Conservation (phyloP, 192 early-diverging fungal species). For the Coemansia sp. region DNA sequence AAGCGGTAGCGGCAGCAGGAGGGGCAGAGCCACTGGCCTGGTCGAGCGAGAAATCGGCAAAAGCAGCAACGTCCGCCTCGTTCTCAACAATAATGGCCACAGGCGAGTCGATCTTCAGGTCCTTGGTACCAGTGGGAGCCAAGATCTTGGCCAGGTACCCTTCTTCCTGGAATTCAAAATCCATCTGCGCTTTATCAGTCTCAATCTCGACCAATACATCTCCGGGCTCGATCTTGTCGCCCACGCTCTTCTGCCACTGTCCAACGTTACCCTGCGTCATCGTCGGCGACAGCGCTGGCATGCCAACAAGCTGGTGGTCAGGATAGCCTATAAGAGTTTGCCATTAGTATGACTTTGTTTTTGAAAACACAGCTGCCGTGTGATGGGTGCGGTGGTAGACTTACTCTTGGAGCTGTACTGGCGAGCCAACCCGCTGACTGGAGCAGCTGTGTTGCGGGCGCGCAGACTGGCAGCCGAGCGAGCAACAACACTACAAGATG, state of each 20-base stretch:
- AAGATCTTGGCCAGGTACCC: conserved; percentile 94
- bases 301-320: conserved; percentile 76
- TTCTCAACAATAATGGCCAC: conserved; percentile 92
- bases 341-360: not conserved
- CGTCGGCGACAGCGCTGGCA: conserved; percentile 96
- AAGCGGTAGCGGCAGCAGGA: conserved; percentile 21
- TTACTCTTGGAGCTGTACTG: conserved; percentile 59
- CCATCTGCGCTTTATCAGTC: conserved; percentile 99
- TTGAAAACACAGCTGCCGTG: not conserved
- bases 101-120: conserved; percentile 85
- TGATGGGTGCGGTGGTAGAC: not conserved
- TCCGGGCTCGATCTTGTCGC: conserved; percentile 86
- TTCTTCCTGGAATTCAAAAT: conserved; percentile 97
- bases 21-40: conserved; percentile 57
- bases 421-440: conserved; percentile 24
- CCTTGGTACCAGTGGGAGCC: conserved; percentile 83
- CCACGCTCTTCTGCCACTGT: conserved; percentile 91
- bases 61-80: conserved; percentile 83
- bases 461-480: conserved; percentile 28
- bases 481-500: conserved; percentile 20
- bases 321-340: conserved; percentile 57
- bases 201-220: conserved; percentile 96
- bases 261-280: conserved; percentile 98
- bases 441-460: conserved; percentile 14
- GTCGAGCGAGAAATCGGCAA: conserved; percentile 77